phyloP scores from a whole-genome alignment of 2,329 filamentous ascomycete species.

The Bipolaris oryzae region DNA sequence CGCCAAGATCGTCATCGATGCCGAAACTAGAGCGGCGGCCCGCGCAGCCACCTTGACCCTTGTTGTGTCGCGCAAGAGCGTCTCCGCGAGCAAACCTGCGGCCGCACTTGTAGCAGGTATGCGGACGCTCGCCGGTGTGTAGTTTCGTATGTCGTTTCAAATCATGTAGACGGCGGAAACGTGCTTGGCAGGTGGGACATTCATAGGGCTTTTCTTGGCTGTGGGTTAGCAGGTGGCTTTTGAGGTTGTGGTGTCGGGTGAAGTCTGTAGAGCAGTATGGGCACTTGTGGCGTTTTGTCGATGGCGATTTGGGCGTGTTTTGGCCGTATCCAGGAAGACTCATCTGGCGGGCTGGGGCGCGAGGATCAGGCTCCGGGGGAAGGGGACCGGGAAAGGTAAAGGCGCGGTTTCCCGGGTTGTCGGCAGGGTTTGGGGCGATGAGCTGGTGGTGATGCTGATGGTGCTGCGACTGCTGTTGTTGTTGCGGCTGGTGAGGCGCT shows the following conservation, averaged over 20 bases:
- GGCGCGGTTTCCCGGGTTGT: slow-evolving; percentile 57
- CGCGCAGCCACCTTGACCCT: slow-evolving; percentile 93
- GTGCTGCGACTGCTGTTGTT: slow-evolving; percentile 21
- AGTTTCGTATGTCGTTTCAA: slow-evolving; percentile 95
- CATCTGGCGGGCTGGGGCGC: slow-evolving; percentile 62
- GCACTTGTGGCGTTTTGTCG: slow-evolving; percentile 91
- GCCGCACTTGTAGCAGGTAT: slow-evolving; percentile 93
- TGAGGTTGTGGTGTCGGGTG: slow-evolving; percentile 95
- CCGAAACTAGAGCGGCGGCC: slow-evolving; percentile 87
- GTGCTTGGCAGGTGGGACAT: slow-evolving; percentile 89
- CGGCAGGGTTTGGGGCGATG: slow-evolving; percentile 45
- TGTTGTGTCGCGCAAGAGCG: slow-evolving; percentile 91
- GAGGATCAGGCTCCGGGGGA: slow-evolving; percentile 54
- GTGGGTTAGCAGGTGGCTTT: slow-evolving; percentile 95
- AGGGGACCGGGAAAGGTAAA: slow-evolving; percentile 70
- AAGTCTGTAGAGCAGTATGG: slow-evolving; percentile 97
- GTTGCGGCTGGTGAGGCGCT: slow-evolving; percentile 46
- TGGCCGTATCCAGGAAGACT: slow-evolving; percentile 64
- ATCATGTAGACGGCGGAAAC: slow-evolving; percentile 91
- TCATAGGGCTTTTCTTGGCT: slow-evolving; percentile 98
- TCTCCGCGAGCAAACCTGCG: slow-evolving; percentile 94
- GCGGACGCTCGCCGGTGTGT: slow-evolving; percentile 93
- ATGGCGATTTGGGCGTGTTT: slow-evolving; percentile 69
- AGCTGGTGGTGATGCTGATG: slow-evolving; percentile 40
- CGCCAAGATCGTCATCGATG: slow-evolving; percentile 71